Conservation (phyloP, 2,329 filamentous ascomycete genomes). For the Zasmidium cellare region DNA sequence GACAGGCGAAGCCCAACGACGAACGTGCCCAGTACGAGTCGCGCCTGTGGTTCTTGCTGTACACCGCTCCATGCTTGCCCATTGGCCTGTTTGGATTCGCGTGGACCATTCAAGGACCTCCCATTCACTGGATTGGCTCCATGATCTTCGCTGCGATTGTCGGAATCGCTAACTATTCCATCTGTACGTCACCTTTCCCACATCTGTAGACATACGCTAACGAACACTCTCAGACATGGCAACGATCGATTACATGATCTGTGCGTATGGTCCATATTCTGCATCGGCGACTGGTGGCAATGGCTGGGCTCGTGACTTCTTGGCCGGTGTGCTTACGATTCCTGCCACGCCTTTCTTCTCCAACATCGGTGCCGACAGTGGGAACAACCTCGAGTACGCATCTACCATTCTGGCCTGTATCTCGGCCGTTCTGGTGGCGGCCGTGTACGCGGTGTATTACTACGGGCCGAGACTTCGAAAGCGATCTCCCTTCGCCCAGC, state of each 20-base stretch:
- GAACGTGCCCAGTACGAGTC: slow-evolving; percentile 63
- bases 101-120: slow-evolving; percentile 67
- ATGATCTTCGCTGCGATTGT: slow-evolving; percentile 68
- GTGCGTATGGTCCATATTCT: slow-evolving; percentile 71
- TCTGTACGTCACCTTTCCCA: slow-evolving; percentile 8
- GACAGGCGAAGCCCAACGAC: slow-evolving; percentile 50
- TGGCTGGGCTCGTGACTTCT: slow-evolving; percentile 71
- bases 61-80: slow-evolving; percentile 61
- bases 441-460: slow-evolving; percentile 59
- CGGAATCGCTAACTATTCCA: slow-evolving; percentile 65
- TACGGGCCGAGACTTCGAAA: slow-evolving; percentile 55
- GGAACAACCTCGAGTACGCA: slow-evolving; percentile 54
- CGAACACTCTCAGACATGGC: slow-evolving; percentile 60
- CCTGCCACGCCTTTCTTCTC: slow-evolving; percentile 64
- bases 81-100: slow-evolving; percentile 73
- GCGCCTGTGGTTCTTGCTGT: slow-evolving; percentile 67
- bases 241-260: slow-evolving; percentile 76
- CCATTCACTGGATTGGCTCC: slow-evolving; percentile 67
- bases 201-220: neutral
- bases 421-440: slow-evolving; percentile 52
- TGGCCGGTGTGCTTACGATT: slow-evolving; percentile 71
- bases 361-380: slow-evolving; percentile 36
- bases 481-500: slow-evolving; percentile 54
- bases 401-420: slow-evolving; percentile 57
- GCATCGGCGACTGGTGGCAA: slow-evolving; percentile 76